Evolutionary conservation across 2,329 filamentous ascomycete species (phyloP), one percentile per base, ranked within the genome.

Genomic region (Microsporum ferrugineum): DNA sequence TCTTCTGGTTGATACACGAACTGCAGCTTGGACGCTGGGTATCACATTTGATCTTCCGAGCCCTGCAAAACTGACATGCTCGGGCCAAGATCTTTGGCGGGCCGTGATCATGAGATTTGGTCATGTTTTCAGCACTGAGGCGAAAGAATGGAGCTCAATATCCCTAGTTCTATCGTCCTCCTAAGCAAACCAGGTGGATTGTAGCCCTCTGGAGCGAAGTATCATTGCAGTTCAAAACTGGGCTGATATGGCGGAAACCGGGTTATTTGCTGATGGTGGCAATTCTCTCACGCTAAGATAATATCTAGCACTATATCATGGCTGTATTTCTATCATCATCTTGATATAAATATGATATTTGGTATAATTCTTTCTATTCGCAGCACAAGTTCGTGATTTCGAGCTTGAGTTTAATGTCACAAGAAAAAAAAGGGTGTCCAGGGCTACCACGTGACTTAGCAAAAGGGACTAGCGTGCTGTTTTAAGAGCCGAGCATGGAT

Each of bases 41-140:
- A 62, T 73, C 70, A 66, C 72, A 73, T 63, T 71, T 72, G 45
- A 73, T 73, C 61, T 69, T 73, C 43, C 69, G 63, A 23, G 63
- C 62, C 56, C 72, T 72, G 63, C 72, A 74, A 47, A 73, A 68
- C 60, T 74, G 71, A 62, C 72, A 74, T 7, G 70, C 68, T 63
- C 66, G 63, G 5, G 63, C 45, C 70, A 70, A 49, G 33, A 64
- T 64, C 58, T 65, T 65, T 27, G 62, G 64, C 58, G 63, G 63
- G 45, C 41, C 36, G 7, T 61, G 31, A 33, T 65, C 62, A 6
- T 60, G 63, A 14, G 55, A 56, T 45, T 62, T 65, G 49, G 61
- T 58, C 63, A 64, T 64, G 14, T 55, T 14, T 49, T 23, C 45
- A 49, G 27, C 12, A 49, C 31, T 29, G 45, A 49, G 4, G 45